phyloP scores from a whole-genome alignment of 345 rosid species.

The Brassica cretica region DNA sequence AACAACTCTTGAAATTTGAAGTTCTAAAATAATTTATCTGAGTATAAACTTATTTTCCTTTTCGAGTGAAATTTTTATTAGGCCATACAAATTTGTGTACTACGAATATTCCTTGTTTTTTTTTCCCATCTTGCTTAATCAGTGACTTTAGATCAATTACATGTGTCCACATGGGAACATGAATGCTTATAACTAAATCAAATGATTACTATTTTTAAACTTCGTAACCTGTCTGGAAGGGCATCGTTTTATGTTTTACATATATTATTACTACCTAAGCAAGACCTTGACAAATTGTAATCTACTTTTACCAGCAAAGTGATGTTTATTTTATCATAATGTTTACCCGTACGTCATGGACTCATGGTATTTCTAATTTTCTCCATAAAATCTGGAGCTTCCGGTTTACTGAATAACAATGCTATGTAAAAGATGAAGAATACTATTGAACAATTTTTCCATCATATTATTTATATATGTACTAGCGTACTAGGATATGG shows the following conservation, averaged over 20 bases:
- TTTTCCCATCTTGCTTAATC: neutral
- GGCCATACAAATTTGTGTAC: neutral
- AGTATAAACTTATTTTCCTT: neutral
- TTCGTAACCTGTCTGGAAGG: neutral
- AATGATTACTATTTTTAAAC: neutral
- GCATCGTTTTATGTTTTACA: neutral
- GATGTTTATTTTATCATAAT: neutral
- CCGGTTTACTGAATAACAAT: neutral
- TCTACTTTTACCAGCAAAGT: neutral
- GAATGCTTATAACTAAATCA: neutral
- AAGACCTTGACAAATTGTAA: neutral
- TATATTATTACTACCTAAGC: neutral
- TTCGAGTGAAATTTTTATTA: neutral
- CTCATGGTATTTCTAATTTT: neutral
- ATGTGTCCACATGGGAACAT: neutral
- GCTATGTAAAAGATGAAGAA: neutral
- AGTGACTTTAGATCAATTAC: neutral
- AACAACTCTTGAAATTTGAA: neutral
- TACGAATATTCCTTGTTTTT: neutral
- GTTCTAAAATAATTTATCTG: neutral
- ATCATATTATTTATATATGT: neutral
- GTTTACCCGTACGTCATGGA: constrained; percentile 10
- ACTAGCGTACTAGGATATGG: neutral
- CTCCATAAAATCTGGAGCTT: neutral
- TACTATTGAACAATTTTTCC: neutral